These are phyloP conservation scores for Solanum stenotomum DNA, from an alignment of 257 asterid species.

Conservation along the genomic window DNA sequence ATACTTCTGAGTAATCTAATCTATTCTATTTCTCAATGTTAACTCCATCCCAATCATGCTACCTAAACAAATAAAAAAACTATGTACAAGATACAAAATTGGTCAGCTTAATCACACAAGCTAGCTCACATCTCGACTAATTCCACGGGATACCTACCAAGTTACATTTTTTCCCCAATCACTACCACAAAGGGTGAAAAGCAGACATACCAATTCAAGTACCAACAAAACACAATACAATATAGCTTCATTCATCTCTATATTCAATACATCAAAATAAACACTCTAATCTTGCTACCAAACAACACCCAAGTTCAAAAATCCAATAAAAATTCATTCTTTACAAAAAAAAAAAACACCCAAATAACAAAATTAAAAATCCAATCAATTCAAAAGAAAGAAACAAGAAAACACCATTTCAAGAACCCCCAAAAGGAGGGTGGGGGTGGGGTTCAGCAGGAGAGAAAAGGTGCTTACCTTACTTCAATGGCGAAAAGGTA, in stretches of 20 bases:
- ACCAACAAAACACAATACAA: not conserved
- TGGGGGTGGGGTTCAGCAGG: not conserved
- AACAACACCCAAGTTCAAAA: not conserved
- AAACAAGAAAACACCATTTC: not conserved
- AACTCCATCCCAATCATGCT: not conserved
- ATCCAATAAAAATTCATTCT: not conserved
- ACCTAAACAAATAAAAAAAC: not conserved
- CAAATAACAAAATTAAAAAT: not conserved
- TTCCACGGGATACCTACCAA: not conserved
- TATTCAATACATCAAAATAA: not conserved
- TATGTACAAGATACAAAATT: not conserved
- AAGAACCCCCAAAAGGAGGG: not conserved
- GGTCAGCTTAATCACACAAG: not conserved
- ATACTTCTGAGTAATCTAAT: not conserved
- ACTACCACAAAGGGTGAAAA: not conserved
- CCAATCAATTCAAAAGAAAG: not conserved
- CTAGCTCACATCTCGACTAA: not conserved
- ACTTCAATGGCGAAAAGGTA: not conserved
- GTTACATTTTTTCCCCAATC: not conserved
- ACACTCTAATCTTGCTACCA: not conserved
- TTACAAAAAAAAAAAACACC: not conserved
- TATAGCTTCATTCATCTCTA: not conserved
- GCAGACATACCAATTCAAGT: not conserved
- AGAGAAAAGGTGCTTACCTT: not conserved
- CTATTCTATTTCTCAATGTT: not conserved